phyloP scores from a whole-genome alignment of 805 yeast species.

The Kodamaea kakaduensis region DNA sequence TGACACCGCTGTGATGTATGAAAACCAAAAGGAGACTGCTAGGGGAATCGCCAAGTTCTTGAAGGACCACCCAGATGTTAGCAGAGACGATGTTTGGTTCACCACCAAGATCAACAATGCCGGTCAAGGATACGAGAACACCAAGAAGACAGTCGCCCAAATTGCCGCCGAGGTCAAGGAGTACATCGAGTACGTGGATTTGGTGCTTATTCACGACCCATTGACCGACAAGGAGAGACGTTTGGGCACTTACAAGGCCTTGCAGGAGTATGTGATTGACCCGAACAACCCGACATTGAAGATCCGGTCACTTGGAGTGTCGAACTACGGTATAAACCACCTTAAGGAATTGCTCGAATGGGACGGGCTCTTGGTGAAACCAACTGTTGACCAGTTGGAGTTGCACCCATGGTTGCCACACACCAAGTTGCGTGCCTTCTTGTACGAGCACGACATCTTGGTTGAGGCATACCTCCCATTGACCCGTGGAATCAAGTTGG shows the following conservation, averaged over 20 bases:
- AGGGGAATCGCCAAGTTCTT: slow-evolving; percentile 55
- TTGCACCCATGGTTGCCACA: slow-evolving; percentile 81
- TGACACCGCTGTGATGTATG: slow-evolving; percentile 68
- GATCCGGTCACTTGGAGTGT: slow-evolving; percentile 15
- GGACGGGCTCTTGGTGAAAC: slow-evolving; percentile 35
- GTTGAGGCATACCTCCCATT: slow-evolving; percentile 82
- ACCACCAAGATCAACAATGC: slow-evolving; percentile 31
- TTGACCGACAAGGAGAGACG: slow-evolving; percentile 35
- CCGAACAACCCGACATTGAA: slow-evolving; percentile 44
- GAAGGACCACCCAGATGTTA: slow-evolving; percentile 35
- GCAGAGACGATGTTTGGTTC: slow-evolving; percentile 35
- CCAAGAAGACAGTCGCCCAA: slow-evolving; percentile 27
- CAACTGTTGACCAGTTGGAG: slow-evolving; percentile 80
- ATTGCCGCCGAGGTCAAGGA: slow-evolving; percentile 31
- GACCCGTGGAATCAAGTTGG: slow-evolving; percentile 55
- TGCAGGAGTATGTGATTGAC: slow-evolving; percentile 60
- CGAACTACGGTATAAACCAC: slow-evolving; percentile 42
- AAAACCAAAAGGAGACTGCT: slow-evolving; percentile 59
- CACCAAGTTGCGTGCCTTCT: slow-evolving; percentile 57
- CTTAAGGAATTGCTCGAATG: slow-evolving; percentile 57
- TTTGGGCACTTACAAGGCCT: slow-evolving; percentile 63
- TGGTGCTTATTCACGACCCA: slow-evolving; percentile 48
- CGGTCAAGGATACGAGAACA: slow-evolving; percentile 34
- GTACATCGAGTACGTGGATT: slow-evolving; percentile 36
- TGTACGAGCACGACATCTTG: slow-evolving; percentile 50